These are phyloP conservation scores for Rhizoclosmatium sp. DNA, from an alignment of 192 early-diverging fungal species.

Conservation along the genomic window DNA sequence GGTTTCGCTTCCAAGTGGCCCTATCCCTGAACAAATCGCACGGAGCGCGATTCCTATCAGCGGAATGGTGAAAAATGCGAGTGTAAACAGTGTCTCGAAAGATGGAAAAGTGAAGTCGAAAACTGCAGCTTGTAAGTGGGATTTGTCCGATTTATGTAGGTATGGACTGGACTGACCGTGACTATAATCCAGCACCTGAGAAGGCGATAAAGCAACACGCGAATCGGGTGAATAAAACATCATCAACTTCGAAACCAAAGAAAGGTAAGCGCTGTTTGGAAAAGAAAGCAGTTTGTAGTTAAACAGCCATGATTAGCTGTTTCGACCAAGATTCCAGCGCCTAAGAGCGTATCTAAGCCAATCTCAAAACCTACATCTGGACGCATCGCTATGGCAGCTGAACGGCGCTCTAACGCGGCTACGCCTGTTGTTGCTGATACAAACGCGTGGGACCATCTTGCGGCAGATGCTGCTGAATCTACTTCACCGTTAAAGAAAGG, in stretches of 20 bases:
- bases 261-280: background rate
- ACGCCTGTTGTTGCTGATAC: slow-evolving; percentile 43
- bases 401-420: slow-evolving; percentile 39
- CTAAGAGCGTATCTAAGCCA: slow-evolving; percentile 27
- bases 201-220: background rate
- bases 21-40: background rate
- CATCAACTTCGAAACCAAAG: background rate
- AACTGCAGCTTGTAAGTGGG: too few species aligned
- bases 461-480: slow-evolving; percentile 33
- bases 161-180: too few species aligned
- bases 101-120: background rate
- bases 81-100: background rate
- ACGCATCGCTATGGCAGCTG: slow-evolving; percentile 42
- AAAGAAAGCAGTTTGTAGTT: too few species aligned
- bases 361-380: slow-evolving; percentile 47
- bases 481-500: background rate
- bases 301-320: background rate
- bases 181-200: background rate
- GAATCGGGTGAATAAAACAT: background rate
- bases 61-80: background rate
- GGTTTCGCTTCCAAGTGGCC: slow-evolving; percentile 6
- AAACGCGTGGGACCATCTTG: slow-evolving; percentile 35
- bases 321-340: slow-evolving; percentile 22
- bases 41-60: background rate
- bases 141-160: background rate